phyloP scores from a whole-genome alignment of 2,329 filamentous ascomycete species.

The Alternaria gansuensis region DNA sequence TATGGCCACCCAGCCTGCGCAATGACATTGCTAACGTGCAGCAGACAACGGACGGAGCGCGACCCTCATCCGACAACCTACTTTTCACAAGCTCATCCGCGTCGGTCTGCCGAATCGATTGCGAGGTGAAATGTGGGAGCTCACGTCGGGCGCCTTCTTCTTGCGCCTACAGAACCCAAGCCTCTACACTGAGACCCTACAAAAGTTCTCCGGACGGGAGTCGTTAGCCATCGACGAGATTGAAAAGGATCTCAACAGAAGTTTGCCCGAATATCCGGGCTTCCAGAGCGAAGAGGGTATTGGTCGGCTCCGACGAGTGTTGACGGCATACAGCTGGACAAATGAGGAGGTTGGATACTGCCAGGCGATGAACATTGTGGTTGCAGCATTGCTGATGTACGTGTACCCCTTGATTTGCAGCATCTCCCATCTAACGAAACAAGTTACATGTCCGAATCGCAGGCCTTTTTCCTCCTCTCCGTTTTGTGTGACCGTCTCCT shows the following conservation, averaged over 20 bases:
- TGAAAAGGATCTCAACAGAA: constrained; percentile 96
- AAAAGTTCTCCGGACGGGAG: constrained; percentile 82
- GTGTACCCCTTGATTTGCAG: constrained; percentile 39
- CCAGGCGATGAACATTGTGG: constrained; percentile 99
- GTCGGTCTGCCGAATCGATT: constrained; percentile 94
- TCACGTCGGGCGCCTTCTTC: constrained; percentile 90
- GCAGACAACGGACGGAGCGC: constrained; percentile 89
- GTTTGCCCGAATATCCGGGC: constrained; percentile 94
- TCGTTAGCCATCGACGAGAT: constrained; percentile 98
- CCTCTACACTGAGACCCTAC: constrained; percentile 82
- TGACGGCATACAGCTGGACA: constrained; percentile 97
- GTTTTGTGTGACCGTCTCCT: constrained; percentile 90
- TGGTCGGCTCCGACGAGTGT: constrained; percentile 82
- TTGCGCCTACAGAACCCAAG: constrained; percentile 85
- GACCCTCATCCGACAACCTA: constrained; percentile 91
- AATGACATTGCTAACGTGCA: constrained; percentile 24
- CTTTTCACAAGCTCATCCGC: constrained; percentile 95
- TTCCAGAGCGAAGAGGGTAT: constrained; percentile 98
- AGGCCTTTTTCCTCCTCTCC: constrained; percentile 94
- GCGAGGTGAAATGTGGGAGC: constrained; percentile 93
- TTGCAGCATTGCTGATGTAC: constrained; percentile 91
- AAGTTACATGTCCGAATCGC: constrained; percentile 92
- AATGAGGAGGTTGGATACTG: constrained; percentile 97
- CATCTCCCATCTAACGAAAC: constrained; percentile 37
- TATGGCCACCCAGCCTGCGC: constrained; percentile 41